A percentile compares a stretch with the other conserved stretches of the same genome.
Evolutionary conservation across 2,329 filamentous ascomycete species (phyloP).

Genomic region (Pestalotiopsis sp.): DNA sequence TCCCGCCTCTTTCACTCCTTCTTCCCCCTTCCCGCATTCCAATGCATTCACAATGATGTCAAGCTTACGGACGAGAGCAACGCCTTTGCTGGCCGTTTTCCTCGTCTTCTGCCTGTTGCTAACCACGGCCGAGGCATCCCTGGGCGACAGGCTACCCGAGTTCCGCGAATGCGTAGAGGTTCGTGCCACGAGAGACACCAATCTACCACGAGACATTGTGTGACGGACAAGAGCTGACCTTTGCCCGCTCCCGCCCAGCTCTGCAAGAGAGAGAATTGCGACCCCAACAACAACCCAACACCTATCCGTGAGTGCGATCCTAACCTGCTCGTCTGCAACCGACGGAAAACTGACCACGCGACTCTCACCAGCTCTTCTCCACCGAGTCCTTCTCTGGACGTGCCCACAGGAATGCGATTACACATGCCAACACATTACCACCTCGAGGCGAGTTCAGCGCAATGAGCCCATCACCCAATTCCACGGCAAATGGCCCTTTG

Average conservation of each 20-base stretch:
- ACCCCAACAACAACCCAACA: conserved; percentile 57
- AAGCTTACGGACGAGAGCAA: conserved; percentile 9
- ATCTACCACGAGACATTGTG: conserved; percentile 7
- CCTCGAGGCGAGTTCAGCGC: conserved; percentile 66
- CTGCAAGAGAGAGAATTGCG: conserved; percentile 81
- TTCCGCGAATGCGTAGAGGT: conserved; percentile 88
- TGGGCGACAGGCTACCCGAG: conserved; percentile 83
- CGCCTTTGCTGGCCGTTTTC: conserved; percentile 14
- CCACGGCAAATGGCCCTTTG: conserved; percentile 98
- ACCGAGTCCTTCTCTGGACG: conserved; percentile 86
- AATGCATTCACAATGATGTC: conserved; percentile 15
- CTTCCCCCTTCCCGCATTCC: background rate
- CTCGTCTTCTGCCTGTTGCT: conserved; percentile 32
- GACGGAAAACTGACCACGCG: conserved; percentile 10
- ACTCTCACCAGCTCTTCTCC: conserved; percentile 68
- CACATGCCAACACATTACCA: conserved; percentile 93
- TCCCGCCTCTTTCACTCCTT: background rate
- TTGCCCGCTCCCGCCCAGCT: conserved; percentile 53
- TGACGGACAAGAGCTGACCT: conserved; percentile 14
- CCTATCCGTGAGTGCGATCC: conserved; percentile 66
- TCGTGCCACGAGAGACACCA: conserved; percentile 27
- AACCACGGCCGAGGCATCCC: conserved; percentile 64
- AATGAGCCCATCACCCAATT: conserved; percentile 81
- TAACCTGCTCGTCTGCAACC: background rate
- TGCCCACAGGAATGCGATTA: conserved; percentile 97